Conservation (phyloP, 202 grass and related monocot species). For the Setaria italica region DNA sequence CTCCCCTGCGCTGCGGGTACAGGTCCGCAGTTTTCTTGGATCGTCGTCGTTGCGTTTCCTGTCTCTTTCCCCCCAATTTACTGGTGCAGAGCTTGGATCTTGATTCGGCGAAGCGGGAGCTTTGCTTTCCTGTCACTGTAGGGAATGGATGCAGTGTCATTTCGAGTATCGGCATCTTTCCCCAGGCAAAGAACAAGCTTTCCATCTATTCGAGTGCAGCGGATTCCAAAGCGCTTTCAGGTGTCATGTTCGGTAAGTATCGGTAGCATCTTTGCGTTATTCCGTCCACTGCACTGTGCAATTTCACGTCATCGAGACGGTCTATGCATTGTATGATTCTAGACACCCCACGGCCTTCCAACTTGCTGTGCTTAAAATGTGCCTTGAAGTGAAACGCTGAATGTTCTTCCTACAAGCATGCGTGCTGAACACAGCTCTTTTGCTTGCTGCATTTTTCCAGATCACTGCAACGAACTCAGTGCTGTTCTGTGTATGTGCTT, state of each 20-base stretch:
- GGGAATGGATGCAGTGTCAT: conserved; percentile 38
- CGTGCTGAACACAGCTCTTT: neutral
- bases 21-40: conserved; percentile 23
- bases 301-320: neutral
- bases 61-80: neutral
- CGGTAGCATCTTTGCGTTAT: neutral
- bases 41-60: neutral
- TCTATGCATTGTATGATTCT: neutral
- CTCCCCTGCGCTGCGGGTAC: conserved; percentile 23
- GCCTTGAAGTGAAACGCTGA: neutral
- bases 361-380: neutral
- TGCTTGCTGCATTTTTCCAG: neutral
- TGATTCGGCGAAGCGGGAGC: conserved; percentile 15
- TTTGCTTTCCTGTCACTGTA: conserved; percentile 25
- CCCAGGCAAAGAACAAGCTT: conserved; percentile 45
- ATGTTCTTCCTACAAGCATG: no score
- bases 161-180: conserved; percentile 42
- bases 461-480: neutral
- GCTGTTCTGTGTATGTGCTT: neutral
- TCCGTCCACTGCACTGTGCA: neutral
- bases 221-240: conserved; percentile 47
- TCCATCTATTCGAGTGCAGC: conserved; percentile 36
- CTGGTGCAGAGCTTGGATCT: neutral
- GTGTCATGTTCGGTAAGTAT: conserved; percentile 59
- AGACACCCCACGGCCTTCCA: no score